Base-by-base conservation (phyloP, 495 filamentous ascomycete genomes). In the Penicillium daleae region DNA sequence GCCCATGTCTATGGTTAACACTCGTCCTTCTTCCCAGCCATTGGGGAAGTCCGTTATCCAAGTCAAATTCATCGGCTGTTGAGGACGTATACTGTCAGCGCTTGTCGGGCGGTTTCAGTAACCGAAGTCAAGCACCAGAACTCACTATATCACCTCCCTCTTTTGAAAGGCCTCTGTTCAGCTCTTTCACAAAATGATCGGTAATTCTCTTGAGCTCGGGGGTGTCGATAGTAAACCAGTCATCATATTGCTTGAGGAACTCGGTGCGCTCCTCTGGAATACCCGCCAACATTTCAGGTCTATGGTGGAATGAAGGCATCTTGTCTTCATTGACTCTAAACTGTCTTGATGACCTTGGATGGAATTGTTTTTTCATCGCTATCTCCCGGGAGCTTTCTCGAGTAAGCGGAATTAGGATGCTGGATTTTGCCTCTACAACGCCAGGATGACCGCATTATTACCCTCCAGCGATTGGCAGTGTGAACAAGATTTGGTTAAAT, bases 1-100 rank as follows among this genome's bases (percentile, higher is more conserved):
- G 49, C 94, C 94, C 92, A 97, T 95, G 71, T 97, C 94, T 12
- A 97, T 78, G 56, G 94, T 94, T 54, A 97, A 80, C 68, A 85
- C 92, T 31, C 86, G 91, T 56, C 94, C 94, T n/a, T 83, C 88
- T 76, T 98, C 94, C 64, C 90, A 65, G 60, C 94, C 92, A 68
- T 86, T 87, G 42, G 94, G 94, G 72, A 86, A 92, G 46, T 82
- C 85, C 86, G 92, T 95, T 62, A 92, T 91, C 94, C 94, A 98
- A 46, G 93, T 96, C 35, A 92, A 86, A 78, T 97, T 96, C 94
- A 98, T 98, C 58, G 94, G 94, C 92, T 96, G 33, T 56, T 24
- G 29, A 22, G 33, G 17, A 39, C n/a, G 21, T 5, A 51, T 17
- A 55, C 63, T 63, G 63, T 49, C 26, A 33, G 24, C 17, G 39